These are phyloP conservation scores for Serendipita vermifera DNA, from an alignment of 768 basidiomycete genomes.

Conservation along the genomic window DNA sequence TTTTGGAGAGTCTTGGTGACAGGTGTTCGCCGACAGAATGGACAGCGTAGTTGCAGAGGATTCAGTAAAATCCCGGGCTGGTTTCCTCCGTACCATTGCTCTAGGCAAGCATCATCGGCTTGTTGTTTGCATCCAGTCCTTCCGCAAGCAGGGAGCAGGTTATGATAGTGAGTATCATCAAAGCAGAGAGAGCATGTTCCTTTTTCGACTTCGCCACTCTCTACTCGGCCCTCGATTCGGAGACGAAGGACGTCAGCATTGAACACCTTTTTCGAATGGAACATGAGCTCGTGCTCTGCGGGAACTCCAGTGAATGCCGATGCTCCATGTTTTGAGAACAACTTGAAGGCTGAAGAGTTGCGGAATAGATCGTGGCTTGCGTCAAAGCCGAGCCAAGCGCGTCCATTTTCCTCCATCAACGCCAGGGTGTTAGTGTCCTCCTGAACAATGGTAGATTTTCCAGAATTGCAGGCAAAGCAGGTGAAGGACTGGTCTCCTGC, in stretches of 20 bases:
- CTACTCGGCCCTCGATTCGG: conserved; percentile 17
- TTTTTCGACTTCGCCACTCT: conserved; percentile 18
- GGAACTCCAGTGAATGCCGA: conserved; percentile 14
- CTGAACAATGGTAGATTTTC: conserved; percentile 11
- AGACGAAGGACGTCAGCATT: conserved; percentile 10
- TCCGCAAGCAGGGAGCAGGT: conserved; percentile 21
- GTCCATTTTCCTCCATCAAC: conserved; percentile 18
- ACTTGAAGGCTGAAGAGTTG: conserved; percentile 22
- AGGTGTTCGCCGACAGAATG: conserved; percentile 22
- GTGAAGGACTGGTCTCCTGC: conserved; percentile 11
- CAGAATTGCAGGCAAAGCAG: conserved; percentile 17
- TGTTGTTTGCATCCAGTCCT: conserved; percentile 20
- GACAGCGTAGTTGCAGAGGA: conserved; percentile 21
- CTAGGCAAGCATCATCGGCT: conserved; percentile 20
- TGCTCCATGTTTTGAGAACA: conserved; percentile 19
- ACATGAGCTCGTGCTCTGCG: conserved; percentile 4
- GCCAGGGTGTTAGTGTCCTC: conserved; percentile 16
- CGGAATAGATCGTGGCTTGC: conserved; percentile 13
- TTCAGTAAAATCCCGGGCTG: conserved; percentile 21
- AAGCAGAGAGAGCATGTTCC: conserved; percentile 22
- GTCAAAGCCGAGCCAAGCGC: conserved; percentile 20
- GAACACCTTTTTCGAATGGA: conserved; percentile 15
- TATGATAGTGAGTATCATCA: conserved; percentile 18
- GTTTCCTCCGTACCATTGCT: conserved; percentile 22
- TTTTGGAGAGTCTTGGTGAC: conserved; percentile 18